Base-by-base conservation (phyloP, 352 stramenopile species). In the Globisporangium parvum region DNA sequence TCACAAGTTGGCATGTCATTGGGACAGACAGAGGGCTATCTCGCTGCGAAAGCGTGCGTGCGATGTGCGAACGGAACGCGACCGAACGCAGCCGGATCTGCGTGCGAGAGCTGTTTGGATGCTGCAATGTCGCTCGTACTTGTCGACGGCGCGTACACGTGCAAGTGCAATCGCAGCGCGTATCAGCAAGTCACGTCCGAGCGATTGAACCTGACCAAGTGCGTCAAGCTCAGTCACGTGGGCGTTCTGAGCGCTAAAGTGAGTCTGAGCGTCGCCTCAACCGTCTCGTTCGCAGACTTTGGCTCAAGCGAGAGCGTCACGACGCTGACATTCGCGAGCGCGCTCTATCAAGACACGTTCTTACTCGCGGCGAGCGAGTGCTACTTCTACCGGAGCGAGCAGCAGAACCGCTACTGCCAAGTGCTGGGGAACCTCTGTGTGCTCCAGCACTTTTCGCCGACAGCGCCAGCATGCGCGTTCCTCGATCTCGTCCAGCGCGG, bases 371-470 rank as follows among this genome's bases (percentile, higher is more conserved):
- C 80, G 17, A 80, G 62, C n/a, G 70, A 77, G 3, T 98, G 93
- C 52, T 95, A 95, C 62, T 96, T 91, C 59, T 96, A 96, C 62
- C 63, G 75, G 33, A 83, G 51, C 31, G 75, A 85, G 23, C 66
- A 68, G 44, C 75, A 91, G 44, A 79, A 78, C 20, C 56, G 45
- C 33, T 87, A 82, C 51, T 98, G 93, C 53, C 91, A 98, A 62
- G 69, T 74, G 6, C 75, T 98, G 6, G 86, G 82, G 12, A 98
- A 98, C 60, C 59, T 98, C 15, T 98, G 95, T 53, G 91, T 97
- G 9, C 60, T 98, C n/a, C 83, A 94, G 56, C 81, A 97, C 60
- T 96, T 98, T 57, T 66, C 82, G 24, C 59, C 77, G 21, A 60
- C 64, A 1, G 57, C 71, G 6, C 47, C 74, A 8, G 76, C 88